Conservation (phyloP, 495 filamentous ascomycete species). For the Lepidopterella palustris region DNA sequence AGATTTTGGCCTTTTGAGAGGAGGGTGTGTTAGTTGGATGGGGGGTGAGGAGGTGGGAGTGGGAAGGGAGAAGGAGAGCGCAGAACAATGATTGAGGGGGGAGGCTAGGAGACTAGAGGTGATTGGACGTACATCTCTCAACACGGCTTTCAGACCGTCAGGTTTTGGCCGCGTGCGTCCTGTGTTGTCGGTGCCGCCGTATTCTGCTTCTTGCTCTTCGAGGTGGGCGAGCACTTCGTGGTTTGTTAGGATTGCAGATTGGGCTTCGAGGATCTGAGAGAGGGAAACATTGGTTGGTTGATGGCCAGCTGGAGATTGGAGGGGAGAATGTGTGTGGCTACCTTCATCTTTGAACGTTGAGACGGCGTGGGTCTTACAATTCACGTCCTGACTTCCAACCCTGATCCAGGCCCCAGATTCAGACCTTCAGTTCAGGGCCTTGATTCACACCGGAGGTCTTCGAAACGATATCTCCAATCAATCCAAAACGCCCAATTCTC, state of each 20-base stretch:
- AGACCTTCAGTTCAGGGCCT: too few relatives aligned
- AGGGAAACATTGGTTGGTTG: background rate
- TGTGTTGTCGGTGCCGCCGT: constrained; percentile 13
- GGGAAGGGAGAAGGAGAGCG: too few relatives aligned
- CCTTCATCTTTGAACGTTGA: constrained; percentile 1
- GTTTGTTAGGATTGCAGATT: constrained; percentile 25
- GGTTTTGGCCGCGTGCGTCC: constrained; percentile 7
- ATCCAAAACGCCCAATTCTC: too few relatives aligned
- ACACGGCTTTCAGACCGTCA: constrained; percentile 1
- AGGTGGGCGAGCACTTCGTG: constrained; percentile 26
- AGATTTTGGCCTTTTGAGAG: constrained; percentile 8
- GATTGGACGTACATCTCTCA: constrained; percentile 15
- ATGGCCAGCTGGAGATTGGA: background rate
- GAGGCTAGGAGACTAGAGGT: background rate
- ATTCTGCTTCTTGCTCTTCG: constrained; percentile 14
- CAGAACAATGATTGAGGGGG: too few relatives aligned
- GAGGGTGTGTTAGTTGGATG: background rate
- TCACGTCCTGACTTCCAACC: too few relatives aligned
- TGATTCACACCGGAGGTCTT: too few relatives aligned
- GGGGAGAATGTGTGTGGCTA: background rate
- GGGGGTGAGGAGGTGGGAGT: background rate
- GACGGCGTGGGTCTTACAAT: too few relatives aligned
- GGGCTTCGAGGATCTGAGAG: constrained; percentile 22
- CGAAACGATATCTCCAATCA: too few relatives aligned
- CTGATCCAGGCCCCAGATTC: too few relatives aligned